Evolutionary conservation across 2,329 filamentous ascomycete species (phyloP).

Genomic region (Cytospora chrysosperma): DNA sequence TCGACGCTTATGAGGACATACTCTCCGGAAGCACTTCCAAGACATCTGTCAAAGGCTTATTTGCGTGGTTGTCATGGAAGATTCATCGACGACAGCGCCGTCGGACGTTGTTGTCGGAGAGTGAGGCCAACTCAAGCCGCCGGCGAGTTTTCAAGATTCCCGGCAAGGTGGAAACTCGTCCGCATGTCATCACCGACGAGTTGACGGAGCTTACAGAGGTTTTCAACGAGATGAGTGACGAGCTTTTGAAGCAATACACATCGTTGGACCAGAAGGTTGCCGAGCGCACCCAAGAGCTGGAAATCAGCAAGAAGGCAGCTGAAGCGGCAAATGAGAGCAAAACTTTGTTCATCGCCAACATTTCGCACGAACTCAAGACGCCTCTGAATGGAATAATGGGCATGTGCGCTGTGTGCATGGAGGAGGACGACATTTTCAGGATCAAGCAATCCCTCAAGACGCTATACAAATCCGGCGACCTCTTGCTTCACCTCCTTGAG

Average conservation of each 20-base stretch:
- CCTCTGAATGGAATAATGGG: constrained; percentile 94
- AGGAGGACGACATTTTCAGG: constrained; percentile 74
- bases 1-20: constrained; percentile 45
- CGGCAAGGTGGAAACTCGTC: constrained; percentile 72
- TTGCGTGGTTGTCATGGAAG: constrained; percentile 39
- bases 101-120: constrained; percentile 31
- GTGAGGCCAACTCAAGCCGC: constrained; percentile 37
- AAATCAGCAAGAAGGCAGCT: constrained; percentile 86
- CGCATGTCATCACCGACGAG: constrained; percentile 79
- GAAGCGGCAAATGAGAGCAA: constrained; percentile 97
- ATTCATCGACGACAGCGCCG: constrained; percentile 33
- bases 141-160: constrained; percentile 77
- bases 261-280: constrained; percentile 81
- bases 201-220: constrained; percentile 78
- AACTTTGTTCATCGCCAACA: constrained; percentile 95
- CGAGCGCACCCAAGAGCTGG: constrained; percentile 78
- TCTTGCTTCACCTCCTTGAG: constrained; percentile 81
- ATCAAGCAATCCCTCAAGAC: constrained; percentile 83
- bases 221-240: constrained; percentile 93
- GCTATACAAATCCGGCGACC: constrained; percentile 81
- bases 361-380: constrained; percentile 84
- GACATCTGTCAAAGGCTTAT: constrained; percentile 44
- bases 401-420: constrained; percentile 91
- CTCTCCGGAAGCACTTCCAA: constrained; percentile 43
- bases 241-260: constrained; percentile 82